These are phyloP conservation scores for Letharia lupina DNA, from an alignment of 495 filamentous ascomycete species.

Conservation along the genomic window DNA sequence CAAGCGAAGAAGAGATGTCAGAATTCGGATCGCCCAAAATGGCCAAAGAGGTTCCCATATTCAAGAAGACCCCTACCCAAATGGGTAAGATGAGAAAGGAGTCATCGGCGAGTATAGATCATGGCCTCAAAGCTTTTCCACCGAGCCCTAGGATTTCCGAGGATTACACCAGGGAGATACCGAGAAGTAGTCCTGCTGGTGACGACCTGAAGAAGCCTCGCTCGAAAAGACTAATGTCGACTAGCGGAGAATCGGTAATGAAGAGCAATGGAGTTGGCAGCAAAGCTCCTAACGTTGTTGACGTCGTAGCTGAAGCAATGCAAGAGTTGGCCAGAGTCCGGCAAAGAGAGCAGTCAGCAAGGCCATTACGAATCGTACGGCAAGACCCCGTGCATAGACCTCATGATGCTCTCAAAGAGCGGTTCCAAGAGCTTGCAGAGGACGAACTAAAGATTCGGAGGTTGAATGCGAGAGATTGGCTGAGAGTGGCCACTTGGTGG, in stretches of 20 bases:
- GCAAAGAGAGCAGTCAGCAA: slow-evolving; percentile 28
- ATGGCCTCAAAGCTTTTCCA: slow-evolving; percentile 3
- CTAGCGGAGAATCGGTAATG: slow-evolving; percentile 3
- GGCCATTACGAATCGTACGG: slow-evolving; percentile 31
- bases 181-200: slow-evolving; percentile 6
- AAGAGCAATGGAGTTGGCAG: slow-evolving; percentile 9
- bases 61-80: background rate
- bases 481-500: slow-evolving; percentile 40
- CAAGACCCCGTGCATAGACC: slow-evolving; percentile 31
- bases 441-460: slow-evolving; percentile 27
- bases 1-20: slow-evolving; percentile 14
- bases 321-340: slow-evolving; percentile 29
- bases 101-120: slow-evolving; percentile 6
- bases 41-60: background rate
- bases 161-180: background rate
- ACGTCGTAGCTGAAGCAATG: slow-evolving; percentile 30
- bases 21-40: slow-evolving; percentile 8
- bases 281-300: slow-evolving; percentile 23
- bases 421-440: slow-evolving; percentile 26
- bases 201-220: background rate
- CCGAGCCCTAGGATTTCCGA: slow-evolving; percentile 11
- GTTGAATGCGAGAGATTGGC: slow-evolving; percentile 33
- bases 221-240: slow-evolving; percentile 4
- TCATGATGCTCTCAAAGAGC: slow-evolving; percentile 24
- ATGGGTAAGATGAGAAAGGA: slow-evolving; percentile 9